Conservation (phyloP, 1,139 yeast species). For the Debaryomycetaceae sp. region DNA sequence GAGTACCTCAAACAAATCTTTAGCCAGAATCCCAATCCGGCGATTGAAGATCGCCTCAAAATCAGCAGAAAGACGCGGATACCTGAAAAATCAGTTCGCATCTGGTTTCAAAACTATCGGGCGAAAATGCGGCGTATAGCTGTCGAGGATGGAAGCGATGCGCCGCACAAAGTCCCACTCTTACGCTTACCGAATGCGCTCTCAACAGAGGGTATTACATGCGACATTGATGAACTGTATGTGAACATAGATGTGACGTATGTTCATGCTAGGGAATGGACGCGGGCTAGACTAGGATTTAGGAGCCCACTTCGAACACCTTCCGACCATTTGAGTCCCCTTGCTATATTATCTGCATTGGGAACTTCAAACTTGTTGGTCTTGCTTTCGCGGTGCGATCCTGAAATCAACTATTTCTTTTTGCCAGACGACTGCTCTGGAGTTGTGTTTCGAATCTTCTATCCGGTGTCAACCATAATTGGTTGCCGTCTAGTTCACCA, state of each 20-base stretch:
- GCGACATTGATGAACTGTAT: too few relatives aligned
- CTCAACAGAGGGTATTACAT: too few relatives aligned
- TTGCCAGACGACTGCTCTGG: slow-evolving; percentile 59
- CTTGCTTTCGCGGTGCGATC: slow-evolving; percentile 54
- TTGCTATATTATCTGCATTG: slow-evolving; percentile 52
- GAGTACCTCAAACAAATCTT: slow-evolving; percentile 62
- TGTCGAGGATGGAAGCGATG: too few relatives aligned
- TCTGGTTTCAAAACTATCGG: slow-evolving; percentile 90
- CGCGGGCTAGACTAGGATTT: too few relatives aligned
- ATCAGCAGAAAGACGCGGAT: slow-evolving; percentile 70
- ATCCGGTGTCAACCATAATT: slow-evolving; percentile 39
- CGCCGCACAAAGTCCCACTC: too few relatives aligned
- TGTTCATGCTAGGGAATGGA: too few relatives aligned
- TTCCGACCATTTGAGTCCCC: slow-evolving; percentile 55
- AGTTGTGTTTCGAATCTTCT: slow-evolving; percentile 61
- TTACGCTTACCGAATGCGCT: too few relatives aligned
- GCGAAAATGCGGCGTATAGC: slow-evolving; percentile 70
- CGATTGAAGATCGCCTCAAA: slow-evolving; percentile 54
- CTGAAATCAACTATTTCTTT: slow-evolving; percentile 65
- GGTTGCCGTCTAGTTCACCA: slow-evolving; percentile 40
- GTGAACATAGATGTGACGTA: too few relatives aligned
- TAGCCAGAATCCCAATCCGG: slow-evolving; percentile 60
- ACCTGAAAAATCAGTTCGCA: slow-evolving; percentile 86
- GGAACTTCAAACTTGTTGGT: slow-evolving; percentile 56
- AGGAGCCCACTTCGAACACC: too few relatives aligned